These are phyloP conservation scores for Wickerhamiella allomyrinae DNA, from an alignment of 805 yeast genomes.

Conservation along the genomic window DNA sequence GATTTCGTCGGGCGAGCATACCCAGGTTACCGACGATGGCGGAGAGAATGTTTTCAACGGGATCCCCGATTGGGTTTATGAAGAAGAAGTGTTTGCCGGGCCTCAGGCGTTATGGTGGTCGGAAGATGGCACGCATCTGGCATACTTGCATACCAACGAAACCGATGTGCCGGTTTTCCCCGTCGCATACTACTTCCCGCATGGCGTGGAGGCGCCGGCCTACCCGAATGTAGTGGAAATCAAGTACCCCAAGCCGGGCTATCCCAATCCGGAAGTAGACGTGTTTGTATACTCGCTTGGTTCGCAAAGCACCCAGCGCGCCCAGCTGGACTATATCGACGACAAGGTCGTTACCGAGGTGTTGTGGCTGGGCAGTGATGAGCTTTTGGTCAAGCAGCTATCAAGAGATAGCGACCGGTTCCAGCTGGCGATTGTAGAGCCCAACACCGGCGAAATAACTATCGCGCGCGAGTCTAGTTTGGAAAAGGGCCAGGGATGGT, in stretches of 20 bases:
- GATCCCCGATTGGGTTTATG: slow-evolving; percentile 89
- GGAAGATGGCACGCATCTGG: slow-evolving; percentile 48
- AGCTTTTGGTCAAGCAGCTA: slow-evolving; percentile 41
- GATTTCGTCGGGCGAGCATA: slow-evolving; percentile 19
- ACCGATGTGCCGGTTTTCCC: slow-evolving; percentile 57
- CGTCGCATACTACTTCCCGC: slow-evolving; percentile 44
- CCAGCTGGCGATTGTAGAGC: slow-evolving; percentile 40
- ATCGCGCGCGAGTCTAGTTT: slow-evolving; percentile 36
- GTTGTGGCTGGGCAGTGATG: slow-evolving; percentile 47
- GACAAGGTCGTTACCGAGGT: slow-evolving; percentile 52
- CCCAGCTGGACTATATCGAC: slow-evolving; percentile 8
- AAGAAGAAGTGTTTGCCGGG: slow-evolving; percentile 67
- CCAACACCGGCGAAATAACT: slow-evolving; percentile 19
- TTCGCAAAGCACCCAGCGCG: slow-evolving; percentile 16
- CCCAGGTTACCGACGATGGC: slow-evolving; percentile 56
- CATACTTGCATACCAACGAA: slow-evolving; percentile 58
- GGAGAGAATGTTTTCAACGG: slow-evolving; percentile 64
- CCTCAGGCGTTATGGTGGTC: slow-evolving; percentile 83
- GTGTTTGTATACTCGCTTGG: slow-evolving; percentile 33
- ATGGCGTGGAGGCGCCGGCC: slow-evolving; percentile 29
- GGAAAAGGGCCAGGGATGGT: slow-evolving; percentile 47
- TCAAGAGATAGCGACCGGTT: slow-evolving; percentile 55
- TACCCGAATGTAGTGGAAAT: slow-evolving; percentile 49
- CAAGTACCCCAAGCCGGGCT: slow-evolving; percentile 81
- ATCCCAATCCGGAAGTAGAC: slow-evolving; percentile 53